Evolutionary conservation across 225 moss, liverwort and hornwort species (phyloP), one percentile per base, ranked within the genome.

Genomic region (Pleurozium schreberi): DNA sequence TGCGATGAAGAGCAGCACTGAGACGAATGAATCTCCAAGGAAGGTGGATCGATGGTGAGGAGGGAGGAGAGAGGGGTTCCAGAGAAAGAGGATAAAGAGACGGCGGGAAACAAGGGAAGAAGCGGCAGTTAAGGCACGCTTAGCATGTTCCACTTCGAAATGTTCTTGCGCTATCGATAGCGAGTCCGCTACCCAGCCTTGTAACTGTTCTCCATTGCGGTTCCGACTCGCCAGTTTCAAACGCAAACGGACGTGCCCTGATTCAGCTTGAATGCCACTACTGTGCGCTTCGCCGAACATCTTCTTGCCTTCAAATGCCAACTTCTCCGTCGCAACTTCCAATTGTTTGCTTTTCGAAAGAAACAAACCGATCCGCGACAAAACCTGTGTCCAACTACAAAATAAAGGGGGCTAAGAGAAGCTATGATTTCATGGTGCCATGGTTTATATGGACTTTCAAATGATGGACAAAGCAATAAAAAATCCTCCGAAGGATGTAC

Each of bases 41-140:
- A 70, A 80, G 84, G 82, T 74, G 36, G 84, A 86, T 86, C 49
- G 73, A 90, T 86, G 84, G 81, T 85, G 79, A 42, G 61, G 45
- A 87, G 58, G 84, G 22, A 69, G 71, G 76, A 66, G 87, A 75
- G 68, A 85, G 92, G 92, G 92, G 86, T 91, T 92, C 93, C 88
- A 92, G 88, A 88, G 91, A 85, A 74, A 87, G 89, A 89, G 92
- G 89, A 89, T 83, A 75, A 85, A 65, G 88, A 89, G 89, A 77
- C 45, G 84, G 92, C 92, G 92, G 94, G 92, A 94, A 93, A 91
- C 86, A 88, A 82, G 92, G 94, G 90, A 94, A 93, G 92, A 94
- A 94, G 91, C 88, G 90, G 94, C 93, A 91, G 94, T 94, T 94
- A 92, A 91, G 87, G 68, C 63, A 87, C 59, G 73, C 91, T 86